Base-by-base conservation (phyloP, 352 stramenopile genomes). In the Phytophthora colocasiae region DNA sequence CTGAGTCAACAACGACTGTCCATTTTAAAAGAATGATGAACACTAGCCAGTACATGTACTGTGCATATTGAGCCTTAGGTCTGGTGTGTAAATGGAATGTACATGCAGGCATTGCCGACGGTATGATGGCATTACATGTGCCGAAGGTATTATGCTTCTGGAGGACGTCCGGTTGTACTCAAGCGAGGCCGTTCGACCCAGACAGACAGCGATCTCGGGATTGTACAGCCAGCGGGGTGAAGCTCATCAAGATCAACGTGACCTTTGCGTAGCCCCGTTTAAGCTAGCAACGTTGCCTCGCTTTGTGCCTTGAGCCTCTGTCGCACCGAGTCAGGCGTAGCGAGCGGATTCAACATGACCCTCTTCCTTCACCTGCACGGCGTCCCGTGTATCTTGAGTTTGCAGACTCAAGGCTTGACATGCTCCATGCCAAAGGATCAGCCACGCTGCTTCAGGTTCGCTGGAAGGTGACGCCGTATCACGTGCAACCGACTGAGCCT, bases 1-100 rank as follows among this genome's bases (percentile, higher is more conserved):
- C 43, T 71, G 63, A 71, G 63, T 71, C 63, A 71, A 67, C 57
- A 58, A 56, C 9, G 22, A 11, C 47, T 66, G 36, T 66, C 48
- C 63, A 66, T 14, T 48, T 22, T 22, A 22, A 22, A 9, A 24
- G 3, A 7, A 9, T 24, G 19, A 62, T 66, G 56, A 66, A 66
- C 40, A 60, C 55, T 38, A 66, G 49, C 56, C 63, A 50, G 47
- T 40, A n/a, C n/a, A n/a, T n/a, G n/a, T n/a, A 60, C 46, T 58
- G 47, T 66, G 43, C 41, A 38, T 55, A 47, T 67, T 31, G 26
- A 41, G 8, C 8, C 26, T n/a, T 45, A 15, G 12, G 15, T 24
- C 24, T 44, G 19, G 32, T 27, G 11, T 2, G 9, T 34, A 31
- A 31, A 7, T 31, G 27, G 27, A 31, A 31, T 34, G 31, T 34